Evolutionary conservation across 2,329 filamentous ascomycete species (phyloP), one percentile per base, ranked within the genome.

Genomic region (Dactylellina parvicollis): DNA sequence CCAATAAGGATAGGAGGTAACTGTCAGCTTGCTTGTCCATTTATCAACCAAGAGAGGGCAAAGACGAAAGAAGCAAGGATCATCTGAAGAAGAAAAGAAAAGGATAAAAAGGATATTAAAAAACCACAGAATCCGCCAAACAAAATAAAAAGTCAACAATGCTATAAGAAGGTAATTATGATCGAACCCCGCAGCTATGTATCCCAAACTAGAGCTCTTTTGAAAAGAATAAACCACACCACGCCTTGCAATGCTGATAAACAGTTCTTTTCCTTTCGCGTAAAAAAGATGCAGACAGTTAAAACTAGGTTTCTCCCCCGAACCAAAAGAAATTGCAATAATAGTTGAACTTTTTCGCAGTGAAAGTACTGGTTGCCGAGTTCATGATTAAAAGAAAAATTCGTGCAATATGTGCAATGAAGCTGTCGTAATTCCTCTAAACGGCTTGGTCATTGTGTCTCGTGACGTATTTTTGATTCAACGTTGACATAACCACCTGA

Each of bases 191-290:
- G 34, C 28, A 46, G 54, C 50, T 40, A 72, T 72, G 62, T 67
- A 67, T 57, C 54, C 42, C 54, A 67, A 59, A 50, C 32, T n/a
- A 59, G 44, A 44, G 16, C 36, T 59, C 34, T 67, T 67, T 67
- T 34, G 12, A 36, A 54, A 28, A 14, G 14, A 72, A 72, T 8
- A 64, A 57, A 65, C 36, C 30, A 47, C 62, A 26, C 54, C 55
- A 73, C 69, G 69, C 67, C 67, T 38, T 73, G 67, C 69, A 66
- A 73, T 73, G 69, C 69, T 66, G 49, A 60, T 44, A 66, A 65
- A 73, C 24, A 42, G 47, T 40, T 44, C 26, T 38, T 52, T 65
- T 59, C 52, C 47, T 56, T 66, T 64, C 57, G 32, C 47, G 59
- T 67, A 62, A 65, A 34, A 34, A 54, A 46, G 47, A 64, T 50